These are phyloP conservation scores for Rhizophagus prolifer DNA, from an alignment of 192 early-diverging fungal genomes.

Conservation along the genomic window DNA sequence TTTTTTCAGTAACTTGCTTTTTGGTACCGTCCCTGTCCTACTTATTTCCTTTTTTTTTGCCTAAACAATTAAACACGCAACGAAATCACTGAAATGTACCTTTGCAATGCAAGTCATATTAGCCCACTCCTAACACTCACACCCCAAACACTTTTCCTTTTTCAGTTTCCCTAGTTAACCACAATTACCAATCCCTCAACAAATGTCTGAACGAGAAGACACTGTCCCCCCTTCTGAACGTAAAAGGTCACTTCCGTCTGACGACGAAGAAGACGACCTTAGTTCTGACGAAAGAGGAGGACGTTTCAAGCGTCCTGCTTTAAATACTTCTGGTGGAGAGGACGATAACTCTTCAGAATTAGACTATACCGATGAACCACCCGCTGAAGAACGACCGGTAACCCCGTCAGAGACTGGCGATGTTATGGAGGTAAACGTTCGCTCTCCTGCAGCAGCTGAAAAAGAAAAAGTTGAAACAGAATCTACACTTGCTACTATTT, in stretches of 20 bases:
- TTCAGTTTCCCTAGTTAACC: conserved; percentile 19
- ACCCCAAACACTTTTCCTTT: conserved; percentile 29
- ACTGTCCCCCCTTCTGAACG: conserved; percentile 37
- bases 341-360: conserved; percentile 21
- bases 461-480: conserved; percentile 32
- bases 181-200: not conserved
- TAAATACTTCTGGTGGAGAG: conserved; percentile 39
- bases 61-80: conserved; percentile 17
- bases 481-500: conserved; percentile 39
- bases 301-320: conserved; percentile 45
- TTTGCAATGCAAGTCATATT: conserved; percentile 18
- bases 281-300: conserved; percentile 41
- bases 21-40: conserved; percentile 30
- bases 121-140: conserved; percentile 28
- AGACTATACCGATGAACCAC: not conserved
- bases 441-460: not conserved
- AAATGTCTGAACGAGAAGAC: conserved; percentile 34
- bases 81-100: conserved; percentile 10
- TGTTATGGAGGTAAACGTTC: conserved; percentile 23
- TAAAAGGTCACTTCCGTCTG: conserved; percentile 45
- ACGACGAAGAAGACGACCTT: conserved; percentile 44
- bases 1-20: conserved; percentile 27
- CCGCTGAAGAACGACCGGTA: conserved; percentile 8
- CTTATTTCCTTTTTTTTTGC: conserved; percentile 27
- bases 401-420: conserved; percentile 20